Base-by-base conservation (phyloP, 2,329 filamentous ascomycete genomes). In the Cladosporium sp. region DNA sequence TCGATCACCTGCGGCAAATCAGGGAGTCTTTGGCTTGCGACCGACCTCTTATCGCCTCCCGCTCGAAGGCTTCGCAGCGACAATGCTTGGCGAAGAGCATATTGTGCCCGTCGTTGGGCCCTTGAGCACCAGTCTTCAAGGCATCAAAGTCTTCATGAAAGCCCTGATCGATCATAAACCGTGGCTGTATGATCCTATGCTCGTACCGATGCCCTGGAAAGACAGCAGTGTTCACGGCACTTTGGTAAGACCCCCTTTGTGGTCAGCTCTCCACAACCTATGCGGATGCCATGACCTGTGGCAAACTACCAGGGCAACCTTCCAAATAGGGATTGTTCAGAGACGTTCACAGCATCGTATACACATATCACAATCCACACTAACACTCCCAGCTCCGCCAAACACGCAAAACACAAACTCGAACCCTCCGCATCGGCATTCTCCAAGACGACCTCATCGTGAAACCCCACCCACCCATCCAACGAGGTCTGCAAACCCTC, bases 381-480 rank as follows among this genome's bases (percentile, higher is more conserved):
- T n/a, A n/a, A n/a, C n/a, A n/a, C n/a, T n/a, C n/a, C n/a, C n/a
- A n/a, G n/a, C n/a, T n/a, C n/a, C n/a, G n/a, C n/a, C n/a, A n/a
- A n/a, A n/a, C n/a, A n/a, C n/a, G n/a, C n/a, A n/a, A n/a, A n/a
- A n/a, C n/a, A n/a, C n/a, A 15, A 8, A 5, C 17, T 17, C 37
- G 17, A 18, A n/a, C 42, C 18, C 29, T 44, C 17, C 78, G 71
- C 38, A 70, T 88, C 47, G 84, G 72, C 4, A 77, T 88, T 24
- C 72, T 87, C 66, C 82, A 78, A 76, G 71, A 84, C 63, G 85
- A 88, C 61, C 80, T 77, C 8, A 73, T 83, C 43, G 83, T 86
- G 4, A 73, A 67, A 5, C 85, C 85, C 0, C 85, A 86, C 45
- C 84, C 85, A 2, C 85, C 85, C 0, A 74, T 88, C 3, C 67